Evolutionary conservation across 2,329 filamentous ascomycete species (phyloP), one percentile per base, ranked within the genome.

Genomic region (Fusarium guadeloupense): DNA sequence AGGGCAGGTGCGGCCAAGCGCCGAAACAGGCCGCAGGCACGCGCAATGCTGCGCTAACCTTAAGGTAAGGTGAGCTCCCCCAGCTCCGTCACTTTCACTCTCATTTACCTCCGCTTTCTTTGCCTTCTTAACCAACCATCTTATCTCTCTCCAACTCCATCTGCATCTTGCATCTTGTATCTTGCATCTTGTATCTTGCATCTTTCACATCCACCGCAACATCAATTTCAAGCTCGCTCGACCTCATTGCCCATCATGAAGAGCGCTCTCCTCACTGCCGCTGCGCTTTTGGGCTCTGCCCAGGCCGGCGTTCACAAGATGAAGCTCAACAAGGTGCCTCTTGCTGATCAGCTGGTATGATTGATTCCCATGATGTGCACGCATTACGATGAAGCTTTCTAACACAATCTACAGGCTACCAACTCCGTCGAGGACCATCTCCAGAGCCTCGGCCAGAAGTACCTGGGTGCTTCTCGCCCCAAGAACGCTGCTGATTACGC

Each of bases 291-390:
- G 74, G 90, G 91, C 82, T 88, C 89, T 76, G 90, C 90, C 75
- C 85, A 91, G 75, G 94, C 92, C 70, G 92, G 88, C 72, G 84
- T 97, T 68, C 92, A 98, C 87, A 96, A 92, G 85, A 89, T 97
- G 86, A 95, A 96, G 85, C 89, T 99, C 74, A 91, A 97, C 86
- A 99, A 99, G 89, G 82, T 98, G 62, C 90, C 95, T 68, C 83
- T 99, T 56, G 85, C 89, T 43, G 92, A 98, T 77, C 95, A 98
- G 83, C 86, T 99, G 74, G 93, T 96, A 82, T 75, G 90, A 83
- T 12, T 14, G 26, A 21, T 37, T 25, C 33, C 17, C 35, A 23
- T 20, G 30, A 53, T 56, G 16, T 21, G 31, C 41, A 45, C 43
- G 23, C 40, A 16, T 30, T 26, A 10, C 20, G 9, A 19, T 35